Evolutionary conservation across 352 stramenopile species (phyloP).

Genomic region (Pythium aquatile): DNA sequence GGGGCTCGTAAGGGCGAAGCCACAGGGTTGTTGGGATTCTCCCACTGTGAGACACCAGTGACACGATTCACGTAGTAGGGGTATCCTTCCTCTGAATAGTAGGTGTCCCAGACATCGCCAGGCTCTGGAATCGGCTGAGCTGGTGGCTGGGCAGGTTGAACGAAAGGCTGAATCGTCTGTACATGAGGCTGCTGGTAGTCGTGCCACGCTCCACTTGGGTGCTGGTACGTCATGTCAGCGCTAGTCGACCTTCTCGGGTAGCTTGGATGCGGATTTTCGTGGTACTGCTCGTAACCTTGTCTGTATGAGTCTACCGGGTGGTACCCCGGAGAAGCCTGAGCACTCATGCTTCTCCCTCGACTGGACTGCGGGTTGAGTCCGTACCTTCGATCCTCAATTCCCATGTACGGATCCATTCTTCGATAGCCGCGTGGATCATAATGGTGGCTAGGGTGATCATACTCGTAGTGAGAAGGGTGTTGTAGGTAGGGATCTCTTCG

Average conservation of each 20-base stretch:
- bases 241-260: conserved; percentile 5
- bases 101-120: conserved; percentile 51
- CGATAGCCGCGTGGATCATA: neutral
- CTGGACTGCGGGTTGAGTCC: neutral
- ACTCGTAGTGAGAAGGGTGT: conserved; percentile 1
- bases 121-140: neutral
- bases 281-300: conserved; percentile 11
- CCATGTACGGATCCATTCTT: neutral
- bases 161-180: neutral
- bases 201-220: conserved; percentile 13
- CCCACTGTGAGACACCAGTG: conserved; percentile 76
- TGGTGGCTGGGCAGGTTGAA: neutral
- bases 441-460: conserved; percentile 1
- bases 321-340: conserved; percentile 2
- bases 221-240: conserved; percentile 6
- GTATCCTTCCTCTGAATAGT: conserved; percentile 74
- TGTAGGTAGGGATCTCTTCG: conserved; percentile 16
- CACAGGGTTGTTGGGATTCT: conserved; percentile 36
- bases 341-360: conserved; percentile 16
- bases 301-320: conserved; percentile 1
- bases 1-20: neutral
- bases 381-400: conserved; percentile 14
- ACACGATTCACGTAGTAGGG: conserved; percentile 73
- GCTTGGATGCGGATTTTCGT: neutral
- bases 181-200: conserved; percentile 3